These are phyloP conservation scores for Phanerochaete sordida DNA, from an alignment of 768 basidiomycete species.

Conservation along the genomic window DNA sequence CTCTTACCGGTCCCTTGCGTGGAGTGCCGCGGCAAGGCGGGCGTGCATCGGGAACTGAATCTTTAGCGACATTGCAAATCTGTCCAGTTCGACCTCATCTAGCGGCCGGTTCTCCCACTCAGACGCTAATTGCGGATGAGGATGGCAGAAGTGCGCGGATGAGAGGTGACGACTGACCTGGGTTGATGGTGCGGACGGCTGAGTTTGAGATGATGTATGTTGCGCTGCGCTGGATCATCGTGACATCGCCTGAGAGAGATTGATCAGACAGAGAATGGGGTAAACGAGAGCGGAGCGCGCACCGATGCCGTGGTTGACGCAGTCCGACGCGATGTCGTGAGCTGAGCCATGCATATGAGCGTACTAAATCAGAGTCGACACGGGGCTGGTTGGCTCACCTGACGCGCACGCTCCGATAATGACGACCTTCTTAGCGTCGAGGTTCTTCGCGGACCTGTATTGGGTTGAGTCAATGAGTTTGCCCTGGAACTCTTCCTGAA, in stretches of 20 bases:
- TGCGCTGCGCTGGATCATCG: conserved; percentile 51
- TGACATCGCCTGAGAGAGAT: conserved; percentile 46
- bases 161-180: background rate
- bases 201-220: conserved; percentile 44
- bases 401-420: background rate
- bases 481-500: conserved; percentile 63
- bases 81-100: too few species aligned
- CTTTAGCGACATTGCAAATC: too few species aligned
- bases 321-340: conserved; percentile 50
- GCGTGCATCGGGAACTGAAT: too few species aligned
- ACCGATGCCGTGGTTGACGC: conserved; percentile 35
- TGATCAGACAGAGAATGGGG: conserved; percentile 12
- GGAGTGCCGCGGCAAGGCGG: too few species aligned
- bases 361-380: too few species aligned
- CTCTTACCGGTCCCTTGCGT: background rate
- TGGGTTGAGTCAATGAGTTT: conserved; percentile 54
- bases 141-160: conserved; percentile 21
- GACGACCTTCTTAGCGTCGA: conserved; percentile 56
- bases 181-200: conserved; percentile 28
- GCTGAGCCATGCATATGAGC: conserved; percentile 28
- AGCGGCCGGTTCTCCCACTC: too few species aligned
- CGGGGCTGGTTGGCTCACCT: background rate
- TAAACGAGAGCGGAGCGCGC: background rate
- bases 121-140: too few species aligned
- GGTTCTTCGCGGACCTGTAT: conserved; percentile 51